Percentiles rank a stretch among this genome's conserved stretches.
Evolutionary conservation across 1,284 basidiomycete genomes (phyloP).

Genomic region (Afroboletus lepidellus): DNA sequence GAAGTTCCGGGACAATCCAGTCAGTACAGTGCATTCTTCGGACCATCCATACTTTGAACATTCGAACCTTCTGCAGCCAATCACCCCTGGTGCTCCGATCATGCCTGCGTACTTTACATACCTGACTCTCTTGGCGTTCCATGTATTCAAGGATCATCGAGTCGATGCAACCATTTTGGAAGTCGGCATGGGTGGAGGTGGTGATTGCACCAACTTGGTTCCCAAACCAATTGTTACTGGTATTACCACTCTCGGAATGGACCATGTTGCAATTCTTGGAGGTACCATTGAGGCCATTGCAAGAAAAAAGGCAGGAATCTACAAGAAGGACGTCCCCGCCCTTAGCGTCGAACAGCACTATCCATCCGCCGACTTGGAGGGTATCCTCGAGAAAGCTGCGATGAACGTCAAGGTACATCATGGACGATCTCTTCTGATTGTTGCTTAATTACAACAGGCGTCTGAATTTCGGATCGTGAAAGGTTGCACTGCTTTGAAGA

Average conservation of each 20-base stretch:
- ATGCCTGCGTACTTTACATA: conserved; percentile 96
- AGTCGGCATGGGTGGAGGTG: conserved; percentile 94
- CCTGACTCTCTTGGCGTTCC: conserved; percentile 90
- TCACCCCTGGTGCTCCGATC: conserved; percentile 55
- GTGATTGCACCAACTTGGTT: conserved; percentile 97
- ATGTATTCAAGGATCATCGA: conserved; percentile 80
- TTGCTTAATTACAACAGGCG: conserved; percentile 39
- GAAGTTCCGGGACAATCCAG: conserved; percentile 65
- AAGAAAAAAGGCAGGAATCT: conserved; percentile 96
- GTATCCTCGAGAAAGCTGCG: conserved; percentile 68
- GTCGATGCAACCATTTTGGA: too few species aligned
- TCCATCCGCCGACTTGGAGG: conserved; percentile 70
- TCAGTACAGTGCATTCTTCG: conserved; percentile 13
- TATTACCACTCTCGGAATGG: conserved; percentile 88
- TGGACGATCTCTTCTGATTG: background rate
- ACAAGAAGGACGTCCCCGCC: conserved; percentile 89
- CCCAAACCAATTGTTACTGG: conserved; percentile 88
- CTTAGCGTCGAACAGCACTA: conserved; percentile 77
- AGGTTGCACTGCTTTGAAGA: conserved; percentile 44
- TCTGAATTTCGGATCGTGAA: conserved; percentile 64
- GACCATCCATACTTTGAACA: background rate
- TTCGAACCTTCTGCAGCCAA: conserved; percentile 36
- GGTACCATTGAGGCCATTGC: conserved; percentile 91
- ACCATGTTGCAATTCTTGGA: conserved; percentile 89
- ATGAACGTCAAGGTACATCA: conserved; percentile 57